Evolutionary conservation across 2,329 filamentous ascomycete genomes (phyloP), one percentile per base, ranked within the genome.

Genomic region (Domatiomyces catenatus): DNA sequence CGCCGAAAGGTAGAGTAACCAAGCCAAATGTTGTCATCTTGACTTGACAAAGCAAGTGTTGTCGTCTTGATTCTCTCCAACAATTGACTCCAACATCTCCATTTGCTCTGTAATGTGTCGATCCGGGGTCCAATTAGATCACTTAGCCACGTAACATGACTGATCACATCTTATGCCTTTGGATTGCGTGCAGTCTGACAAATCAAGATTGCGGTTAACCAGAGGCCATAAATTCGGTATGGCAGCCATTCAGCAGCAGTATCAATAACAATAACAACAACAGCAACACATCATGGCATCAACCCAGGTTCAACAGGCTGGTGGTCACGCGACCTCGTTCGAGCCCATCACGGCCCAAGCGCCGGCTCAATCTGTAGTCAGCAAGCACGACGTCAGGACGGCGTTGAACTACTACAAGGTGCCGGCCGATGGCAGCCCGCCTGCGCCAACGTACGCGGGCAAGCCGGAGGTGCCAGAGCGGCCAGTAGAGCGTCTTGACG

Each of bases 361-460:
- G 18, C 15, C n/a, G n/a, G n/a, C 32, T 39, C 50, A 51, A 39
- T 48, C 51, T 45, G 42, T 47, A 8, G 26, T 43, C 8, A 50
- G 46, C 10, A 55, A 57, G 49, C 57, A 59, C 36, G 52, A 59
- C 56, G 57, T 60, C 42, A 47, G 46, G 5, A 60, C 58, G 6
- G 24, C 51, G 15, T 47, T 60, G 52, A 59, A 62, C 48, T 62
- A 61, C 44, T 59, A 62, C 56, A 59, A 61, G 46, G 59, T 58
- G 24, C 54, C 55, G 39, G 60, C 56, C 28, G 60, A 61, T 48
- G 59, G 59, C 12, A 60, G 56, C 43, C 45, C 44, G 7, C 59
- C 61, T 2, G 10, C 50, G 15, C 59, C 60, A 42, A 55, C 28
- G 44, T 59, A 60, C 47, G 55, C 60, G 4, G 58, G 58, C 47